A percentile compares a stretch with the other conserved stretches of the same genome.
Conservation (phyloP, 345 rosid genomes). For the Microthlaspi erraticum region DNA sequence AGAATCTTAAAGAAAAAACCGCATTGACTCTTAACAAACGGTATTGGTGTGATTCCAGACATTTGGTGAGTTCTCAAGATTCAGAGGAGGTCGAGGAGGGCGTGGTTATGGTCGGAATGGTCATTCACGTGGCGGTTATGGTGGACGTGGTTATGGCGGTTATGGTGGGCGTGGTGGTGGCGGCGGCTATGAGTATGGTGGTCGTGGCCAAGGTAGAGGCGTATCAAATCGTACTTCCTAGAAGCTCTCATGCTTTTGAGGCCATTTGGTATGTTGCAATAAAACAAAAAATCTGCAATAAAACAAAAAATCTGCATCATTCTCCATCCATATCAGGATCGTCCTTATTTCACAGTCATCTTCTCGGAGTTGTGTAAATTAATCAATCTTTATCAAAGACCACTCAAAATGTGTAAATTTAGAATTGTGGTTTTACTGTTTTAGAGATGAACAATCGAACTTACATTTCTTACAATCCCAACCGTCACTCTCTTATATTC, state of each 20-base stretch:
- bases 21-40: constrained; percentile 19
- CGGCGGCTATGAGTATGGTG: constrained; percentile 40
- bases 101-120: constrained; percentile 47
- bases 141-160: constrained; percentile 46
- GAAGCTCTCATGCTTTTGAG: constrained; percentile 3
- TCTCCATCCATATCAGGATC: constrained; percentile 83
- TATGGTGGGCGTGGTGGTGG: constrained; percentile 56
- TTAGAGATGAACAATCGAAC: constrained; percentile 3
- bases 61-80: constrained; percentile 70
- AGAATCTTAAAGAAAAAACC: neutral
- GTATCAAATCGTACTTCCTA: constrained; percentile 25
- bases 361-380: constrained; percentile 44
- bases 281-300: constrained; percentile 40
- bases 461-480: constrained; percentile 56
- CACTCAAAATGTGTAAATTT: too few species aligned
- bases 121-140: constrained; percentile 51
- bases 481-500: constrained; percentile 68
- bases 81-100: constrained; percentile 47
- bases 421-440: neutral
- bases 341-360: constrained; percentile 52
- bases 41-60: constrained; percentile 51
- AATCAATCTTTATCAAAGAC: neutral
- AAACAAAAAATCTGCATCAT: constrained; percentile 42
- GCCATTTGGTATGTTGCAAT: constrained; percentile 32
- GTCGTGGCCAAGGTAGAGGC: constrained; percentile 45